These are phyloP conservation scores for Wickerhamiella siamensis DNA, from an alignment of 805 yeast species.

Conservation along the genomic window DNA sequence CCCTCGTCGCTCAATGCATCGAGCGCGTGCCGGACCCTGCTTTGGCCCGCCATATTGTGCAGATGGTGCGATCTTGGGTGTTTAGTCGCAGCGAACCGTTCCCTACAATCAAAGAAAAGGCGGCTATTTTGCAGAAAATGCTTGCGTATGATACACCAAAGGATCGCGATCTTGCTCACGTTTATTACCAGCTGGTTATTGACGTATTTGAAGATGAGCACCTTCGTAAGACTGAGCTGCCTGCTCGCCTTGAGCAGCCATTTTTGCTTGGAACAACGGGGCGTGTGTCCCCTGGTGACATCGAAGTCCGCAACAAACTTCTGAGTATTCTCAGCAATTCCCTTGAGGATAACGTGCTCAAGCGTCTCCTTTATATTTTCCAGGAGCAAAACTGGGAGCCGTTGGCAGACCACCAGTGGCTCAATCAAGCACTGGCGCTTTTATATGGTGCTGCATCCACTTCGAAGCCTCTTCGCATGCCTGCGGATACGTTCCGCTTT, in stretches of 20 bases:
- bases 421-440: slow-evolving; percentile 81
- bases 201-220: slow-evolving; percentile 74
- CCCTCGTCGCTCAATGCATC: slow-evolving; percentile 74
- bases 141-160: slow-evolving; percentile 82
- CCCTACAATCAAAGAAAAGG: slow-evolving; percentile 93
- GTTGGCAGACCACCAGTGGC: slow-evolving; percentile 85
- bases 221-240: slow-evolving; percentile 69
- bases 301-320: slow-evolving; percentile 54
- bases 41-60: slow-evolving; percentile 58
- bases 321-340: slow-evolving; percentile 69
- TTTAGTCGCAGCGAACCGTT: slow-evolving; percentile 68
- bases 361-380: slow-evolving; percentile 73
- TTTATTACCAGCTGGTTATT: slow-evolving; percentile 73
- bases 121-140: slow-evolving; percentile 87
- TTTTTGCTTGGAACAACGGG: slow-evolving; percentile 86
- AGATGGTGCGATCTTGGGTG: slow-evolving; percentile 78
- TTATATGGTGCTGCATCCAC: slow-evolving; percentile 63
- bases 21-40: slow-evolving; percentile 74
- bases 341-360: slow-evolving; percentile 61
- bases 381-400: slow-evolving; percentile 96
- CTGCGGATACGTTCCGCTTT: slow-evolving; percentile 19
- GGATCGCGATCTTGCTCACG: slow-evolving; percentile 52
- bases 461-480: slow-evolving; percentile 33
- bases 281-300: slow-evolving; percentile 34
- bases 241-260: slow-evolving; percentile 92